A percentile compares a stretch with the other conserved stretches of the same genome.
Conservation (phyloP, 2,329 filamentous ascomycete species). For the Fusarium setosum region DNA sequence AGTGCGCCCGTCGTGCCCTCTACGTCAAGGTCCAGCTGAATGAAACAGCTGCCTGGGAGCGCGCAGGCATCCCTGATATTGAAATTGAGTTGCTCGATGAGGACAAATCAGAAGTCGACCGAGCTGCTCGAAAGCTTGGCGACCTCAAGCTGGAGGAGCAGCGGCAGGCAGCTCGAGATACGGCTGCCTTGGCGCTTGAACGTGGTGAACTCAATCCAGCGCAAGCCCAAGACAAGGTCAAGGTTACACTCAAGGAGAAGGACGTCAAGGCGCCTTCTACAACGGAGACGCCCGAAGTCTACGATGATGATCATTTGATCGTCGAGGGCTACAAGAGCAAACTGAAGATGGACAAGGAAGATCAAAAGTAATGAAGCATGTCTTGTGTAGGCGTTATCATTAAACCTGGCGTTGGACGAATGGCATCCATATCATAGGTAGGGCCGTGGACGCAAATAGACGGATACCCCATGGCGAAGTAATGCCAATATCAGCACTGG, state of each 20-base stretch:
- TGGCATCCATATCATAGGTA: slow-evolving; percentile 16
- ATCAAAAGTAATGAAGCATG: slow-evolving; percentile 6
- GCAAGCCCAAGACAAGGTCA: slow-evolving; percentile 52
- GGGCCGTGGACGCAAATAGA: slow-evolving; percentile 13
- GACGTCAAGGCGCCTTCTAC: slow-evolving; percentile 42
- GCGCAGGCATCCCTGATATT: slow-evolving; percentile 68
- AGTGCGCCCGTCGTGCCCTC: slow-evolving; percentile 82
- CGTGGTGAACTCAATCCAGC: slow-evolving; percentile 50
- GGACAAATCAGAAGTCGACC: slow-evolving; percentile 59
- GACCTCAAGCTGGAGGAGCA: slow-evolving; percentile 59
- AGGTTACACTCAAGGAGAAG: slow-evolving; percentile 65
- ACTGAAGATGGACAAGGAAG: slow-evolving; percentile 29
- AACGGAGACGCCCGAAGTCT: slow-evolving; percentile 39
- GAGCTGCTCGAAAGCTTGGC: slow-evolving; percentile 51
- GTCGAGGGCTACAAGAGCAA: slow-evolving; percentile 64
- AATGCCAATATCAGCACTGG: background rate
- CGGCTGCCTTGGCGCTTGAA: slow-evolving; percentile 62
- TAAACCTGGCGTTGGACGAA: slow-evolving; percentile 27
- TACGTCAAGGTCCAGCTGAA: slow-evolving; percentile 91
- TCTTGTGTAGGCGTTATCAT: slow-evolving; percentile 1
- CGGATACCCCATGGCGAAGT: slow-evolving; percentile 28
- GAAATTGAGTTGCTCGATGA: slow-evolving; percentile 76
- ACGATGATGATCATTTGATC: slow-evolving; percentile 56
- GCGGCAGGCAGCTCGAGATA: slow-evolving; percentile 52
- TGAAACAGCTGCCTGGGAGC: slow-evolving; percentile 87